A percentile compares a stretch with the other conserved stretches of the same genome.
Conservation (phyloP, 129 eudicot species). For the Pulicaria dysenterica region DNA sequence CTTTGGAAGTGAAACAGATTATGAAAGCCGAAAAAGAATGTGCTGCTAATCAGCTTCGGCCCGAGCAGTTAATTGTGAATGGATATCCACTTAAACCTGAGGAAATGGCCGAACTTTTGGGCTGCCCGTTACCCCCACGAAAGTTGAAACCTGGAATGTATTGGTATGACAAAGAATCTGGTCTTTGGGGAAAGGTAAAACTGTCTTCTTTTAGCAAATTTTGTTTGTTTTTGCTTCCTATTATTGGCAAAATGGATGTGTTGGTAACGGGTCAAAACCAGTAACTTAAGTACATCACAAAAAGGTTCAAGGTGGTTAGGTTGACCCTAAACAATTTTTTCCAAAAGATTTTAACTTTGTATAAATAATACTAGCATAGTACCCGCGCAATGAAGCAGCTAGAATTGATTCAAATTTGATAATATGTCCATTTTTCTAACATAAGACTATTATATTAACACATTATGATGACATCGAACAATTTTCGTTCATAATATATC, state of each 20-base stretch:
- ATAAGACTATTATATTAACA: too few species aligned
- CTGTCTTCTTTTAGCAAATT: neutral
- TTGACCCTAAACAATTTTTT: neutral
- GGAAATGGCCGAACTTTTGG: conserved; percentile 91
- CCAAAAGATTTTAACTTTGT: too few species aligned
- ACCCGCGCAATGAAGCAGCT: too few species aligned
- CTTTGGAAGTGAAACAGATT: conserved; percentile 91
- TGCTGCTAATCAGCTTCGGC: conserved; percentile 95
- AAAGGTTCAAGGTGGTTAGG: neutral
- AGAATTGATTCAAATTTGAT: too few species aligned
- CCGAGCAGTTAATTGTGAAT: conserved; percentile 88
- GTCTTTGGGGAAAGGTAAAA: conserved; percentile 97
- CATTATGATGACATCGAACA: too few species aligned
- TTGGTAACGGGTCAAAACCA: neutral
- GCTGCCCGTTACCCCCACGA: conserved; percentile 83
- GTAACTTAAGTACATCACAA: too few species aligned
- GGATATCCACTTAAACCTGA: conserved; percentile 87
- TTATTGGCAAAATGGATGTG: neutral
- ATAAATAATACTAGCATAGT: too few species aligned
- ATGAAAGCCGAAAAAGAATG: conserved; percentile 98
- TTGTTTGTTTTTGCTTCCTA: neutral
- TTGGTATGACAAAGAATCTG: conserved; percentile 99
- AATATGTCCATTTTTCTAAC: too few species aligned
- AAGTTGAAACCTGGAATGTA: conserved; percentile 90
- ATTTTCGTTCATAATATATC: too few species aligned